phyloP scores from a whole-genome alignment of 495 filamentous ascomycete species.

The Entonaema liquescens region DNA sequence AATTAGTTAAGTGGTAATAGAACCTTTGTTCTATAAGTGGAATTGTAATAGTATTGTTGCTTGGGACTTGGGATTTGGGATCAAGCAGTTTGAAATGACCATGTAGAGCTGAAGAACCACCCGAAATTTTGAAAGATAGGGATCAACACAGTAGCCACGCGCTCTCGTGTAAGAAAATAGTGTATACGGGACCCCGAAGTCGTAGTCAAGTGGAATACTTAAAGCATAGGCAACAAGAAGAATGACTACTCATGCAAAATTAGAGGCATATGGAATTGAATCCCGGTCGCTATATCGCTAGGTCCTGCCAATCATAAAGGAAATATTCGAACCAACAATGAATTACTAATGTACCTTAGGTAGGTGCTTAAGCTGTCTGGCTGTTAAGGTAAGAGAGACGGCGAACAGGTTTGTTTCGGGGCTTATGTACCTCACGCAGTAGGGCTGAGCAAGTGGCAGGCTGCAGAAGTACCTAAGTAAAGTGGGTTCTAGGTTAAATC shows the following conservation, averaged over 20 bases:
- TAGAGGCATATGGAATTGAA: not conserved
- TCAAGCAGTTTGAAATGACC: slow-evolving; percentile 3
- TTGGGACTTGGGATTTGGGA: too few species aligned
- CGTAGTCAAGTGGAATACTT: not conserved
- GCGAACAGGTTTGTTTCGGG: not conserved
- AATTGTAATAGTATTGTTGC: slow-evolving; percentile 1
- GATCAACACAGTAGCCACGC: slow-evolving; percentile 1
- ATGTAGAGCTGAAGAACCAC: slow-evolving; percentile 20
- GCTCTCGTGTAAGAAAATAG: slow-evolving; percentile 4
- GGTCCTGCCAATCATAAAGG: not conserved
- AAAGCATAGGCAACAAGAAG: slow-evolving; percentile 10
- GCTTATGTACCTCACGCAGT: not conserved
- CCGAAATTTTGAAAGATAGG: not conserved
- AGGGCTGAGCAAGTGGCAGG: not conserved
- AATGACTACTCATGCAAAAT: not conserved
- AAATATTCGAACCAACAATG: not conserved
- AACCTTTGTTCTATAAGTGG: slow-evolving; percentile 12
- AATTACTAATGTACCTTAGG: slow-evolving; percentile 2
- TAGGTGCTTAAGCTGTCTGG: too few species aligned
- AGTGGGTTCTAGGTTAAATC: not conserved
- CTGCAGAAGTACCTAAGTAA: not conserved
- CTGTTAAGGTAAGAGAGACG: not conserved
- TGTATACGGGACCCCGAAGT: not conserved
- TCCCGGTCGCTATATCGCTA: not conserved
- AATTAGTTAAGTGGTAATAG: slow-evolving; percentile 2